Evolutionary conservation across 108 stramenopile genomes (phyloP).

Genomic region (Nitzschia sp.): DNA sequence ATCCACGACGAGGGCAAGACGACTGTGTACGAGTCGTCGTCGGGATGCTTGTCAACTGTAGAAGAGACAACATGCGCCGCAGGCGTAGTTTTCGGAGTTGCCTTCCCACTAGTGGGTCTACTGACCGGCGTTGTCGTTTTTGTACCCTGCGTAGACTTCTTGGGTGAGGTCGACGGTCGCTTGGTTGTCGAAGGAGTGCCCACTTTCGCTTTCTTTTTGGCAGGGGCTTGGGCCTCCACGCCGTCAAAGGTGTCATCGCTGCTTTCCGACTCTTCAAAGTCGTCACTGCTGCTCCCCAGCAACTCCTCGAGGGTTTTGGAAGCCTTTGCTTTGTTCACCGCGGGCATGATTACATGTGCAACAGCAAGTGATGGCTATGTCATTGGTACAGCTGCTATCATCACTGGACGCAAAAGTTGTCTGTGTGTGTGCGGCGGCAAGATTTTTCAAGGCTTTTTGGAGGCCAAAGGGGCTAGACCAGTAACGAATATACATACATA

Average conservation of each 20-base stretch:
- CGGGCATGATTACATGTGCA: background rate
- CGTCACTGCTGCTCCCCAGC: slow-evolving; percentile 1
- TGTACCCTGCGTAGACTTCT: no score
- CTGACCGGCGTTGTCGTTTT: background rate
- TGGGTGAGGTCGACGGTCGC: background rate
- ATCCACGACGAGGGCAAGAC: slow-evolving; percentile 29
- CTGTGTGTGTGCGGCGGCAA: no score
- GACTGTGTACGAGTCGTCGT: slow-evolving; percentile 38
- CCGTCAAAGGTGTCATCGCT: slow-evolving; percentile 1
- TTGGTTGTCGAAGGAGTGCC: background rate
- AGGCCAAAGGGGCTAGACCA: no score
- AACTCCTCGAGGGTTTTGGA: background rate
- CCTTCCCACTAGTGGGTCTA: no score
- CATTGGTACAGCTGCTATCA: no score
- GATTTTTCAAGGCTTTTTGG: no score
- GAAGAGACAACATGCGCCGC: background rate
- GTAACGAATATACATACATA: no score
- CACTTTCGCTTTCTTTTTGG: background rate
- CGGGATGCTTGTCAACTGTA: background rate
- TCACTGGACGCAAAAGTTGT: no score
- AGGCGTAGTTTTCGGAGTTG: background rate
- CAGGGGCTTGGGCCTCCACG: background rate
- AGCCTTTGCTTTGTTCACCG: background rate
- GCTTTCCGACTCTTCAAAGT: background rate
- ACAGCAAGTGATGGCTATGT: no score